Evolutionary conservation across 495 filamentous ascomycete genomes (phyloP), one percentile per base, ranked within the genome.

Genomic region (Daldinia childiae): DNA sequence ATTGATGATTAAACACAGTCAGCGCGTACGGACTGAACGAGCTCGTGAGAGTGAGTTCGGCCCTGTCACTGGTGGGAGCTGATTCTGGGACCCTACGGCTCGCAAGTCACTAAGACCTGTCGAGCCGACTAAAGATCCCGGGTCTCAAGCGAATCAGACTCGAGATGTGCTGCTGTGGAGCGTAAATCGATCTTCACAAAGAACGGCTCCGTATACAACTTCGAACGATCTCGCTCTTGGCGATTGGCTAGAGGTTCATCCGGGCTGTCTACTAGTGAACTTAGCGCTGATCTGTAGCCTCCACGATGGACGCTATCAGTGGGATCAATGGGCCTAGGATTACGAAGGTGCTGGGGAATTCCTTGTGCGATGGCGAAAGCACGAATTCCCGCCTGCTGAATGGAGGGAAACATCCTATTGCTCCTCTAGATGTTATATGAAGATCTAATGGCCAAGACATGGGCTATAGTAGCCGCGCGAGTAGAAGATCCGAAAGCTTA

Each of bases 211-310:
- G 50, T 68, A 61, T 7, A 68, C 48, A 64, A 60, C 57, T 66
- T 66, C 50, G 62, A 73, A 73, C 71, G 71, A 73, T 73, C 71
- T 73, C 61, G 61, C 62, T 66, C 71, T 73, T 73, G 71, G 71
- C 71, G 60, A 64, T 64, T 60, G 65, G 56, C 50, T 68, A 65
- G 58, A 68, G 58, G 30, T 62, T 32, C 26, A 29, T 26, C 54
- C 54, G 61, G 68, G 52, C 62, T 73, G 50, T 29, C 55, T 58
- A 50, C 65, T 68, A 73, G 61, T 48, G 17, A 30, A 51, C 34
- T 65, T 73, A 73, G 71, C 71, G 66, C 66, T 73, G 71, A 73
- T 73, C 51, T 58, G 52, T 58, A 66, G 62, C 71, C 58, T 66
- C 71, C 66, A 63, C 70, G 65, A 69, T 73, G 56, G 61, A 36